These are phyloP conservation scores for Neurospora sp. DNA, from an alignment of 495 filamentous ascomycete genomes.

Conservation along the genomic window DNA sequence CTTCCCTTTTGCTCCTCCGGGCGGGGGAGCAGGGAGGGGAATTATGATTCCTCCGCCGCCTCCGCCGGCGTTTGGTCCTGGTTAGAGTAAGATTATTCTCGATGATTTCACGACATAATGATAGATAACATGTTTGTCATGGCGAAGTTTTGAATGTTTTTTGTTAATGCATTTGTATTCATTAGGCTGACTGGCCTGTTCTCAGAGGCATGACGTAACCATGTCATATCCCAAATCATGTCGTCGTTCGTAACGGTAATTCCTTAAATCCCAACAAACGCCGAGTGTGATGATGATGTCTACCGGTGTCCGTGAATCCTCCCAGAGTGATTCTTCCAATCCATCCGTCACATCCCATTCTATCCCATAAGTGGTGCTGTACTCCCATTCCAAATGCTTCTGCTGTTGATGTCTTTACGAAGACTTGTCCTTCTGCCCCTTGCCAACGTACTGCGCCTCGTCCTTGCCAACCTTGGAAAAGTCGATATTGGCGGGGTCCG, in stretches of 20 bases:
- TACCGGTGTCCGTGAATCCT: not conserved
- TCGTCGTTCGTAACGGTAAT: not conserved
- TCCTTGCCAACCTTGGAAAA: conserved; percentile 44
- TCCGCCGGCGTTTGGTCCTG: not conserved
- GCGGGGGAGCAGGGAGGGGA: not conserved
- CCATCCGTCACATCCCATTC: too few species aligned
- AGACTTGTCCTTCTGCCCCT: not conserved
- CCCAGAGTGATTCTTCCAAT: not conserved
- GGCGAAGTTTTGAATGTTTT: not conserved
- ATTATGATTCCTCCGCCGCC: not conserved
- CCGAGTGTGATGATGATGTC: not conserved
- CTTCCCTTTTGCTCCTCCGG: not conserved
- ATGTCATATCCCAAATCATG: not conserved
- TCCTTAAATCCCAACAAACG: not conserved
- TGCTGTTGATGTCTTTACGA: not conserved
- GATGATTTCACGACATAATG: not conserved
- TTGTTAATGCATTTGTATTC: not conserved
- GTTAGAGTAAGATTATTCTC: not conserved
- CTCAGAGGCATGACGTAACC: not conserved
- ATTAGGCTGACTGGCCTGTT: not conserved
- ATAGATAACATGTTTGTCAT: not conserved
- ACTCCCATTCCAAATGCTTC: not conserved
- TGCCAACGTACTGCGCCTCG: conserved; percentile 10
- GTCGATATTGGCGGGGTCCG: conserved; percentile 36
- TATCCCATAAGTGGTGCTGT: not conserved